Conservation (phyloP, 805 yeast species). For the Kuraishia cidri region DNA sequence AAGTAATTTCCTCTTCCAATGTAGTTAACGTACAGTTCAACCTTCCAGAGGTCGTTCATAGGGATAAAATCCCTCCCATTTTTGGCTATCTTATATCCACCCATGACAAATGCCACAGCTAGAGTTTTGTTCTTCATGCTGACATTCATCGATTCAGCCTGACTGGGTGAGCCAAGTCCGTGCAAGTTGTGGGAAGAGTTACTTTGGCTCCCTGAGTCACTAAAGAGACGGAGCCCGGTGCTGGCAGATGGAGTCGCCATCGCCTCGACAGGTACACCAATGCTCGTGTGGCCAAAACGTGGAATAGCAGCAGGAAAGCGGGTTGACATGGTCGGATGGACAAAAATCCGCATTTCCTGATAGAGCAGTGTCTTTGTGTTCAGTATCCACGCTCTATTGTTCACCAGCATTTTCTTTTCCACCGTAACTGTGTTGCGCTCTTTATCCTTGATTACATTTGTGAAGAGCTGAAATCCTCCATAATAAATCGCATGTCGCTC, state of each 20-base stretch:
- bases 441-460: constrained; percentile 18
- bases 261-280: constrained; percentile 18
- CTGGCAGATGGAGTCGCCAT: constrained; percentile 6
- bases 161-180: constrained; percentile 3
- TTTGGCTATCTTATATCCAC: constrained; percentile 31
- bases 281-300: constrained; percentile 20
- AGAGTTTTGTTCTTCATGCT: constrained; percentile 10
- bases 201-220: constrained; percentile 9
- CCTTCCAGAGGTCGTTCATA: constrained; percentile 30
- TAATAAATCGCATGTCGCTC: constrained; percentile 49
- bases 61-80: constrained; percentile 17
- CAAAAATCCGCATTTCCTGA: constrained; percentile 27
- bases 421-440: constrained; percentile 6
- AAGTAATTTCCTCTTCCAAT: constrained; percentile 21
- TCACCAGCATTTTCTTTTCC: constrained; percentile 34
- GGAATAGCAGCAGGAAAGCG: constrained; percentile 16
- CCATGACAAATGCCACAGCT: constrained; percentile 32
- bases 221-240: too few species aligned
- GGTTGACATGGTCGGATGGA: constrained; percentile 19
- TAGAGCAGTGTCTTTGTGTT: constrained; percentile 43
- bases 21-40: constrained; percentile 25
- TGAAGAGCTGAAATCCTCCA: constrained; percentile 56
- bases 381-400: constrained; percentile 48
- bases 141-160: background rate
- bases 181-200: background rate